A percentile compares a stretch with the other conserved stretches of the same genome.
phyloP scores from a whole-genome alignment of 2,329 filamentous ascomycete genomes.

The Alternaria postmessia region DNA sequence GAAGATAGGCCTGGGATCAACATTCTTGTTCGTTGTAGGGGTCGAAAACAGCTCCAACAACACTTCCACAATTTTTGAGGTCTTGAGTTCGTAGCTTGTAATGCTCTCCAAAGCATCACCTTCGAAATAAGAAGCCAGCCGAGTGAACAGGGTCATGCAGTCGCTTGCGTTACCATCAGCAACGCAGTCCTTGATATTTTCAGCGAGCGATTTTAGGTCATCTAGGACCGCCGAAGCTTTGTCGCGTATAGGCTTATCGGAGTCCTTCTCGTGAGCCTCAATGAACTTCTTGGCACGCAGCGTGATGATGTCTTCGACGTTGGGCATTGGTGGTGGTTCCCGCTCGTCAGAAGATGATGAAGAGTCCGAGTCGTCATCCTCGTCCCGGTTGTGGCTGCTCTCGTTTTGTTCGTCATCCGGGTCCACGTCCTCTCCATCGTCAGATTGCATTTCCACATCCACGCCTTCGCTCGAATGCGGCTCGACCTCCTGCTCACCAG shows the following conservation, averaged over 20 bases:
- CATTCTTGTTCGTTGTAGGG: conserved; percentile 63
- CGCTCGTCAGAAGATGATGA: conserved; percentile 58
- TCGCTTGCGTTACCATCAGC: conserved; percentile 53
- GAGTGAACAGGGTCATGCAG: conserved; percentile 74
- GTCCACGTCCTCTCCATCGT: conserved; percentile 63
- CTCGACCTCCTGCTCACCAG: conserved; percentile 46
- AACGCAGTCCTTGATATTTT: conserved; percentile 77
- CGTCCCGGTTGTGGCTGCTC: conserved; percentile 66
- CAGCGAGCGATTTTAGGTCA: conserved; percentile 74
- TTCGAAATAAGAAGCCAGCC: conserved; percentile 84
- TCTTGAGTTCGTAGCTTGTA: conserved; percentile 92
- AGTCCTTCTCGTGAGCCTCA: conserved; percentile 80
- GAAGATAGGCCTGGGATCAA: conserved; percentile 80
- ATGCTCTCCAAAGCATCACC: conserved; percentile 89
- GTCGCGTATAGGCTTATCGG: conserved; percentile 75
- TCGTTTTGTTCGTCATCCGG: conserved; percentile 63
- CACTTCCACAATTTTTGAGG: conserved; percentile 86
- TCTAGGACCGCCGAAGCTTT: conserved; percentile 80
- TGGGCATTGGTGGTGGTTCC: conserved; percentile 42
- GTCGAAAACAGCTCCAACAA: conserved; percentile 80
- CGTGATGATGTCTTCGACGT: conserved; percentile 76
- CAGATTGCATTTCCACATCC: conserved; percentile 61
- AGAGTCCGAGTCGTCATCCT: conserved; percentile 71
- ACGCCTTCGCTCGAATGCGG: conserved; percentile 63
- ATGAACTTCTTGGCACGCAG: conserved; percentile 83